Percentiles rank a stretch among this genome's conserved stretches.
Evolutionary conservation across 2,329 filamentous ascomycete species (phyloP).

Genomic region (Diplodia intermedia): DNA sequence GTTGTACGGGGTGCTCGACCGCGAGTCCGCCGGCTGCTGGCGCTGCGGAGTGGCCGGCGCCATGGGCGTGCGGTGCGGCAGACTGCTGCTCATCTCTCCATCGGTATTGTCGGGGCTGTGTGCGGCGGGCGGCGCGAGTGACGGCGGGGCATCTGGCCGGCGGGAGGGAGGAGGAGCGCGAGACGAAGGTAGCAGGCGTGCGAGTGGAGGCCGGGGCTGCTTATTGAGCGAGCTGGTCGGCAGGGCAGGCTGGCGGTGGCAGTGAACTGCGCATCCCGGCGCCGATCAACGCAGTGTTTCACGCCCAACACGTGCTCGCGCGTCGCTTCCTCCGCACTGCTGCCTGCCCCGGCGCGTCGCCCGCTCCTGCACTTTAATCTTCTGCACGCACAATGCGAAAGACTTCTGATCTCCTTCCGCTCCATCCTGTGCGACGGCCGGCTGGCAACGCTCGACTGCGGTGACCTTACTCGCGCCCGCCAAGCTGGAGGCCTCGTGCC

Average conservation of each 20-base stretch:
- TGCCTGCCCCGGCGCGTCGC: constrained; percentile 15
- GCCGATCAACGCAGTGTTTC: constrained; percentile 7
- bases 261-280: neutral
- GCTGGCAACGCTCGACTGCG: neutral
- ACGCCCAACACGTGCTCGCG: constrained; percentile 16
- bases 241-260: constrained; percentile 12
- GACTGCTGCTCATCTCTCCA: constrained; percentile 48
- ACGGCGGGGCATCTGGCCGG: constrained; percentile 17
- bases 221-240: constrained; percentile 6
- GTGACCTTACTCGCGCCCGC: neutral
- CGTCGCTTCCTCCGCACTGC: constrained; percentile 13
- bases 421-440: neutral
- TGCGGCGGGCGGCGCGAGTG: constrained; percentile 3
- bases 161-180: neutral
- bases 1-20: constrained; percentile 47
- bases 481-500: constrained; percentile 16
- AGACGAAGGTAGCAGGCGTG: too few relatives aligned
- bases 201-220: neutral
- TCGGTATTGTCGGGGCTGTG: constrained; percentile 35
- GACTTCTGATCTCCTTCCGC: too few relatives aligned
- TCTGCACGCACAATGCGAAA: constrained; percentile 7
- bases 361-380: neutral
- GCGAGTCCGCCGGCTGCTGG: constrained; percentile 45
- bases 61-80: constrained; percentile 39
- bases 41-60: constrained; percentile 39